These are phyloP conservation scores for Hirschfeldia incana DNA, from an alignment of 345 rosid species.

Conservation along the genomic window DNA sequence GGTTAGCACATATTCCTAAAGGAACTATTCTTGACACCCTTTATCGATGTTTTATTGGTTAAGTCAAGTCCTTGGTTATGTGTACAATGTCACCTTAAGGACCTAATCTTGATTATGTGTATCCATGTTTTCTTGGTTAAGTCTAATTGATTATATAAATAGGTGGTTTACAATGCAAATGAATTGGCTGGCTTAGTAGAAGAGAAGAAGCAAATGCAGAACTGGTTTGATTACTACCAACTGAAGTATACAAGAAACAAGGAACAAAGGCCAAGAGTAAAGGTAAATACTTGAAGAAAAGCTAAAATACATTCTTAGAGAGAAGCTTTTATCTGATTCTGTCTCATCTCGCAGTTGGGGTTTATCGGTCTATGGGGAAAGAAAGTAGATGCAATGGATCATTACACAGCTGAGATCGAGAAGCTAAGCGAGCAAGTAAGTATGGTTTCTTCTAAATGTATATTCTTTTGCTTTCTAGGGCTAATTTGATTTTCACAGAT, in stretches of 20 bases:
- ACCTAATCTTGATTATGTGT: not conserved
- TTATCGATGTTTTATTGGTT: not conserved
- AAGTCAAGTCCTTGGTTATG: not conserved
- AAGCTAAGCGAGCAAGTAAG: constrained; percentile 72
- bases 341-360: constrained; percentile 41
- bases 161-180: constrained; percentile 90
- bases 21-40: not conserved
- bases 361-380: constrained; percentile 80
- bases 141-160: not conserved
- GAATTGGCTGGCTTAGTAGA: constrained; percentile 69
- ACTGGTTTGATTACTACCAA: constrained; percentile 87
- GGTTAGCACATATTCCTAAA: constrained; percentile 37
- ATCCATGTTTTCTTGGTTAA: not conserved
- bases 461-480: not conserved
- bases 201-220: constrained; percentile 64
- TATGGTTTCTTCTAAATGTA: constrained; percentile 2
- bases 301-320: constrained; percentile 33
- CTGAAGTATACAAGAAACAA: constrained; percentile 58
- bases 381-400: constrained; percentile 76
- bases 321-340: not conserved
- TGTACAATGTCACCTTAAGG: not conserved
- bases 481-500: constrained; percentile 48
- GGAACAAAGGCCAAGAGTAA: constrained; percentile 49
- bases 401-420: constrained; percentile 61
- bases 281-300: constrained; percentile 50